Conservation (phyloP, 257 asterid species). For the Forsythia suspensa region DNA sequence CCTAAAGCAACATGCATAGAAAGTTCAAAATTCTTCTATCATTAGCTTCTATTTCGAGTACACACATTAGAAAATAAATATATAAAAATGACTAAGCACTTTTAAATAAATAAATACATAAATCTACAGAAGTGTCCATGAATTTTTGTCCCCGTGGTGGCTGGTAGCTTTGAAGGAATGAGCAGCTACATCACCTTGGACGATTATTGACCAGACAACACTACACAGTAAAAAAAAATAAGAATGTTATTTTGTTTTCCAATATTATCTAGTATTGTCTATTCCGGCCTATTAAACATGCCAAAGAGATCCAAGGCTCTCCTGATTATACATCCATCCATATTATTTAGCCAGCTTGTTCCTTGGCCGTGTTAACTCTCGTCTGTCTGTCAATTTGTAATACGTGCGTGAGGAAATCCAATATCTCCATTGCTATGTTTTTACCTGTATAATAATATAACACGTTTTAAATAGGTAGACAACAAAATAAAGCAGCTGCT, state of each 20-base stretch:
- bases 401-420: constrained; percentile 80
- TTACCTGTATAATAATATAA: constrained; percentile 59
- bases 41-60: background rate
- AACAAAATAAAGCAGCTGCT: background rate
- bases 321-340: background rate
- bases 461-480: background rate
- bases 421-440: constrained; percentile 87
- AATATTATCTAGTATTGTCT: background rate
- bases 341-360: constrained; percentile 62
- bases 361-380: constrained; percentile 62
- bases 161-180: too few species aligned
- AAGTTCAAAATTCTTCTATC: background rate
- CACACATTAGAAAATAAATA: background rate
- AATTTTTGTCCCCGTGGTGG: too few species aligned
- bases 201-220: background rate
- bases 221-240: background rate
- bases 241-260: background rate
- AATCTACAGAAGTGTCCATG: background rate
- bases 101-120: background rate
- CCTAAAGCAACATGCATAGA: background rate
- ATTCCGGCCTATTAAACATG: background rate
- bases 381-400: constrained; percentile 81
- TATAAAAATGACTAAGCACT: background rate
- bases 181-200: background rate
- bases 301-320: background rate